A percentile compares a stretch with the other conserved stretches of the same genome.
phyloP scores from a whole-genome alignment of 768 basidiomycete genomes.

The Lenzites betulinus region DNA sequence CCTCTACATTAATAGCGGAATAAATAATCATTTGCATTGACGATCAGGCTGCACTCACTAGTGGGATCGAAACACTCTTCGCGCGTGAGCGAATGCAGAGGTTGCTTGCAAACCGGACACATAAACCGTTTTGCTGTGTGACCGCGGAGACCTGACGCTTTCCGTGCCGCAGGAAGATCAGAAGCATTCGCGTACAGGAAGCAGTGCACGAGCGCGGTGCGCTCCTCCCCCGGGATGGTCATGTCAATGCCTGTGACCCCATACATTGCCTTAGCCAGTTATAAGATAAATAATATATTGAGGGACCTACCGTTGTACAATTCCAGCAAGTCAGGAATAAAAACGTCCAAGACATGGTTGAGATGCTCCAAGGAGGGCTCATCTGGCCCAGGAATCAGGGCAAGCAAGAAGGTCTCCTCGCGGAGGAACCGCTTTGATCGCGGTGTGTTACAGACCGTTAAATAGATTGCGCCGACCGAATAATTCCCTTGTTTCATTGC shows the following conservation, averaged over 20 bases:
- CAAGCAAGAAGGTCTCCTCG: constrained; percentile 28
- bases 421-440: constrained; percentile 19
- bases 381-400: constrained; percentile 27
- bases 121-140: background rate
- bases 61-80: background rate
- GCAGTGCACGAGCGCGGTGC: background rate
- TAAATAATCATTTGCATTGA: background rate
- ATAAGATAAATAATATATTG: background rate
- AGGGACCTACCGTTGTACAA: background rate
- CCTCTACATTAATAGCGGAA: background rate
- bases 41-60: background rate
- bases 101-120: background rate
- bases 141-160: background rate
- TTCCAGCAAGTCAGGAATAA: background rate
- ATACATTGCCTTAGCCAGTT: background rate
- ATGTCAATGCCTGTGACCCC: background rate
- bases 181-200: background rate
- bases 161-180: background rate
- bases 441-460: constrained; percentile 27
- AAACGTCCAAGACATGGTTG: background rate
- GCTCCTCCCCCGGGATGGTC: background rate
- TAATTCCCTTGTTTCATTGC: constrained; percentile 13
- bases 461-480: constrained; percentile 31
- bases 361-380: constrained; percentile 21
- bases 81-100: background rate